A percentile compares a stretch with the other conserved stretches of the same genome.
These are phyloP conservation scores for Chondrus crispus DNA, from an alignment of 23 red algal genomes.

Conservation along the genomic window DNA sequence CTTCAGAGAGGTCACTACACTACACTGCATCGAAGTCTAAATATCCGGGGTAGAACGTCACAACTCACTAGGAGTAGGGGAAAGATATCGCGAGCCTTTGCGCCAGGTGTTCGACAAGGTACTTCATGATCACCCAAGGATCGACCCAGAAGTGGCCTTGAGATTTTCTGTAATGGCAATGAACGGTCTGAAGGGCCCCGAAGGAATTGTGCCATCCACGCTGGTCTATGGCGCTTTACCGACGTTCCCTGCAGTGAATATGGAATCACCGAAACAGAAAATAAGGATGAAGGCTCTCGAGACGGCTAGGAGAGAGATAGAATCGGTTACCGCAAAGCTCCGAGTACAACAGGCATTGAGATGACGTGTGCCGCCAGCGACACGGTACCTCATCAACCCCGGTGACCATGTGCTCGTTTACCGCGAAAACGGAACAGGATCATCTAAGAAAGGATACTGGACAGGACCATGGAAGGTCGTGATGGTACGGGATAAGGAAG, in stretches of 20 bases:
- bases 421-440: too few species aligned
- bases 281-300: background rate
- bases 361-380: too few species aligned
- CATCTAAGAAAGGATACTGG: too few species aligned
- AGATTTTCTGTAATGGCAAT: background rate
- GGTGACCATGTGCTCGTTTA: too few species aligned
- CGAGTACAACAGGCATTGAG: background rate
- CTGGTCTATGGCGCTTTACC: background rate
- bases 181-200: background rate
- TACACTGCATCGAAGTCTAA: background rate
- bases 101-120: background rate
- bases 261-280: background rate
- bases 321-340: background rate
- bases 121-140: background rate
- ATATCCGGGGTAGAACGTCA: conserved; percentile 14
- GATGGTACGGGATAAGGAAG: background rate
- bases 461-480: too few species aligned
- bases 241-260: background rate
- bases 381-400: too few species aligned
- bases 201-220: background rate
- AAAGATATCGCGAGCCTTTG: background rate
- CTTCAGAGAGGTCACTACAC: background rate
- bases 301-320: background rate
- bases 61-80: conserved; percentile 11
- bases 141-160: background rate